phyloP scores from a whole-genome alignment of 2,329 filamentous ascomycete genomes.

The Diaporthe destruens region DNA sequence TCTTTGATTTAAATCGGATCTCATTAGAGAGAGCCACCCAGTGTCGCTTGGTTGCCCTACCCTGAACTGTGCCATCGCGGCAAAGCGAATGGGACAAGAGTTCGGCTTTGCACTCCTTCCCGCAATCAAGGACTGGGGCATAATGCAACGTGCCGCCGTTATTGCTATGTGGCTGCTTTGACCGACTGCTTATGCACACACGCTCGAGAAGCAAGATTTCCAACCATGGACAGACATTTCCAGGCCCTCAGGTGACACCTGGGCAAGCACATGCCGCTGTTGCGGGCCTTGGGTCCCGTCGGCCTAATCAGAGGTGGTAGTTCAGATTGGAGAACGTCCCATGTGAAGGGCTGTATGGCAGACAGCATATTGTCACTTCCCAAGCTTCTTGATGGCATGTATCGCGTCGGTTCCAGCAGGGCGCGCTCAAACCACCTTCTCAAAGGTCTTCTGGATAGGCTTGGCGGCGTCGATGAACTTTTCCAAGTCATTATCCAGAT shows the following conservation, averaged over 20 bases:
- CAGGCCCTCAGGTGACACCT: not conserved
- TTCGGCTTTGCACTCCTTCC: not conserved
- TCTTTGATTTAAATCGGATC: too few species aligned
- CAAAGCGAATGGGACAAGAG: not conserved
- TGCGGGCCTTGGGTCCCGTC: not conserved
- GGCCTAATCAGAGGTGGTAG: too few species aligned
- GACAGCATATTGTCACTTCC: not conserved
- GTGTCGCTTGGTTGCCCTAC: not conserved
- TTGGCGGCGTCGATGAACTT: conserved; percentile 94
- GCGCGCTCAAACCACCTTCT: conserved; percentile 71
- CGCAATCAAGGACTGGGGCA: too few species aligned
- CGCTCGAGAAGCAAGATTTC: not conserved
- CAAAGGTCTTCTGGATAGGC: conserved; percentile 87
- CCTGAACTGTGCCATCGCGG: not conserved
- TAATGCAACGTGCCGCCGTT: not conserved
- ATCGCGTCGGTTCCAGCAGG: not conserved
- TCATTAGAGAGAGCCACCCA: too few species aligned
- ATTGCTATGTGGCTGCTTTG: not conserved
- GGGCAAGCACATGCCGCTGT: too few species aligned
- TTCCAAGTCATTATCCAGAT: conserved; percentile 90
- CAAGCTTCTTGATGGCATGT: not conserved
- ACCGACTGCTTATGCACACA: not conserved
- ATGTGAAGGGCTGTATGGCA: not conserved
- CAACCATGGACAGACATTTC: not conserved
- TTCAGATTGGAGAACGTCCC: too few species aligned